A percentile compares a stretch with the other conserved stretches of the same genome.
phyloP scores from a whole-genome alignment of 768 basidiomycete species.

The Tylopilus intermedius region DNA sequence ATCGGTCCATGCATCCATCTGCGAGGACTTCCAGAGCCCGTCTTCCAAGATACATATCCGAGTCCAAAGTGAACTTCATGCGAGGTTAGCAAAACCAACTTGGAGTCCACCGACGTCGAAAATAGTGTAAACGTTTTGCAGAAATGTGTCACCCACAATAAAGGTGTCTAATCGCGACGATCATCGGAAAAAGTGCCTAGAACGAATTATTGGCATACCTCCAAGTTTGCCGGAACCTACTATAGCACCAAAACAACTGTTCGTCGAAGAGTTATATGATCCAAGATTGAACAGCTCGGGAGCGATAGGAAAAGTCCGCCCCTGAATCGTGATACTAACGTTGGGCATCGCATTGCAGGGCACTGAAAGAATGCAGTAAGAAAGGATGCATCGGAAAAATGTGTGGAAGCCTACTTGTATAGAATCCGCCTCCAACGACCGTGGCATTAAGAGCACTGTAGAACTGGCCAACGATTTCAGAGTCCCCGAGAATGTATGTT shows the following conservation, averaged over 20 bases:
- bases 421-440: conserved; percentile 29
- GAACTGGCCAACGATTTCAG: conserved; percentile 29
- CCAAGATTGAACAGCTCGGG: conserved; percentile 37
- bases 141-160: conserved; percentile 38
- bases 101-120: conserved; percentile 38
- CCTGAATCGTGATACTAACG: conserved; percentile 33
- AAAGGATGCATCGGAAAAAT: neutral
- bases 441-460: conserved; percentile 31
- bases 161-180: conserved; percentile 21
- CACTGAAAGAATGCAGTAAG: conserved; percentile 11
- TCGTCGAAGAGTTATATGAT: conserved; percentile 3
- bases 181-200: neutral
- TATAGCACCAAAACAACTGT: conserved; percentile 20
- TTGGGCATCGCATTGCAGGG: conserved; percentile 24
- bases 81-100: conserved; percentile 39
- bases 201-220: conserved; percentile 10
- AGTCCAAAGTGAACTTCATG: conserved; percentile 7
- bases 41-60: neutral
- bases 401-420: conserved; percentile 26
- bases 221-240: conserved; percentile 12
- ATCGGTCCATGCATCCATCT: neutral
- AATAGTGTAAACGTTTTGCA: conserved; percentile 43
- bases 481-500: conserved; percentile 39
- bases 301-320: conserved; percentile 29
- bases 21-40: conserved; percentile 1